These are phyloP conservation scores for Phaeosphaeriaceae sp. DNA, from an alignment of 2,329 filamentous ascomycete genomes.

Conservation along the genomic window DNA sequence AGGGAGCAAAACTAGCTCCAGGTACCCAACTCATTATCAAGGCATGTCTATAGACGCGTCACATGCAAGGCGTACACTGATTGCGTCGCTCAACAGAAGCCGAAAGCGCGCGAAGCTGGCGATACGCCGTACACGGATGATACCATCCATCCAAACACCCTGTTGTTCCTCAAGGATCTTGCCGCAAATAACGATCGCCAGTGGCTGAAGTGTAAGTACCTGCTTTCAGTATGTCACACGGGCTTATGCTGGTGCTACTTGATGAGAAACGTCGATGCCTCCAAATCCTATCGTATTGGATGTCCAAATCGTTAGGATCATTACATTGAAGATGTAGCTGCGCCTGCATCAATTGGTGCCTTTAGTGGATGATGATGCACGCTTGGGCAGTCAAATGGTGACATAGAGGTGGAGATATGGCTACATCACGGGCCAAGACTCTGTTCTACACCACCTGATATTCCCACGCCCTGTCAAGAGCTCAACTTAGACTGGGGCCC, in stretches of 20 bases:
- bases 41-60: not conserved
- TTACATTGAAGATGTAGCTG: too few species aligned
- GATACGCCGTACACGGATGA: constrained; percentile 64
- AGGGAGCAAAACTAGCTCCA: constrained; percentile 63
- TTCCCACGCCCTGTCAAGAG: too few species aligned
- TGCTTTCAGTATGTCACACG: not conserved
- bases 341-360: too few species aligned
- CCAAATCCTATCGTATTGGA: too few species aligned
- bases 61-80: not conserved
- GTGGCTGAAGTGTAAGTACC: constrained; percentile 67
- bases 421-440: too few species aligned
- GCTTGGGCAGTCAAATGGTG: too few species aligned
- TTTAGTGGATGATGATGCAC: too few species aligned
- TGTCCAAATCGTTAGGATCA: too few species aligned
- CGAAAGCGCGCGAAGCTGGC: constrained; percentile 67
- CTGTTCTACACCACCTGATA: too few species aligned
- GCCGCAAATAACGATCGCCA: constrained; percentile 67
- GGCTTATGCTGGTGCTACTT: not conserved
- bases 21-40: constrained; percentile 68
- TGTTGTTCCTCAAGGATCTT: constrained; percentile 66
- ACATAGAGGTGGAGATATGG: too few species aligned
- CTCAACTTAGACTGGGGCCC: too few species aligned
- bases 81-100: constrained; percentile 48
- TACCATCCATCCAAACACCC: constrained; percentile 68
- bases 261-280: not conserved